These are phyloP conservation scores for Cyberlindnera petersonii DNA, from an alignment of 805 yeast species.

Conservation along the genomic window DNA sequence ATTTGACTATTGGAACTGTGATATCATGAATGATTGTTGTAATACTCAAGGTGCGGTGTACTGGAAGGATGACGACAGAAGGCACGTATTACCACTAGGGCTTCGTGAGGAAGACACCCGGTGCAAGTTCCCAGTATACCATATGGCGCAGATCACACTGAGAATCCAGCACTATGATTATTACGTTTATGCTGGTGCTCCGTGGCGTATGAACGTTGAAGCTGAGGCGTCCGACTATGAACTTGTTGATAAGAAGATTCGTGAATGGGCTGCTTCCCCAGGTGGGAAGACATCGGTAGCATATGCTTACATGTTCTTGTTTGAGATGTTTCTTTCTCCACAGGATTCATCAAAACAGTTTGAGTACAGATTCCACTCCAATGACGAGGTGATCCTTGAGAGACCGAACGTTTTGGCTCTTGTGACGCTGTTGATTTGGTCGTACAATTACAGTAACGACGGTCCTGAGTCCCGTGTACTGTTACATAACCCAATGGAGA, in stretches of 20 bases:
- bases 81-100: constrained; percentile 20
- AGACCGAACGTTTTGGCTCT: constrained; percentile 34
- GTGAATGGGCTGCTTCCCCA: constrained; percentile 45
- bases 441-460: constrained; percentile 42
- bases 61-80: constrained; percentile 18
- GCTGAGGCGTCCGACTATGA: constrained; percentile 50
- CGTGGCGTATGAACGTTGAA: constrained; percentile 69
- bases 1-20: constrained; percentile 63
- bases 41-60: constrained; percentile 23
- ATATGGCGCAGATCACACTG: constrained; percentile 67
- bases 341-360: constrained; percentile 40
- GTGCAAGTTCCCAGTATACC: constrained; percentile 65
- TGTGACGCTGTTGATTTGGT: constrained; percentile 41
- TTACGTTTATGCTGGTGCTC: constrained; percentile 77
- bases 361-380: constrained; percentile 44
- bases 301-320: constrained; percentile 57
- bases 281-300: constrained; percentile 52
- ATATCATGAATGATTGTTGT: constrained; percentile 35
- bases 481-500: constrained; percentile 18
- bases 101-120: constrained; percentile 37
- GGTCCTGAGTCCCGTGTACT: constrained; percentile 42
- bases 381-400: constrained; percentile 45
- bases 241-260: constrained; percentile 44
- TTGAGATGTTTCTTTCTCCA: constrained; percentile 59
- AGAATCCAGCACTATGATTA: constrained; percentile 75